phyloP scores from a whole-genome alignment of 306 rosid species.

The Fragaria nilgerrensis region DNA sequence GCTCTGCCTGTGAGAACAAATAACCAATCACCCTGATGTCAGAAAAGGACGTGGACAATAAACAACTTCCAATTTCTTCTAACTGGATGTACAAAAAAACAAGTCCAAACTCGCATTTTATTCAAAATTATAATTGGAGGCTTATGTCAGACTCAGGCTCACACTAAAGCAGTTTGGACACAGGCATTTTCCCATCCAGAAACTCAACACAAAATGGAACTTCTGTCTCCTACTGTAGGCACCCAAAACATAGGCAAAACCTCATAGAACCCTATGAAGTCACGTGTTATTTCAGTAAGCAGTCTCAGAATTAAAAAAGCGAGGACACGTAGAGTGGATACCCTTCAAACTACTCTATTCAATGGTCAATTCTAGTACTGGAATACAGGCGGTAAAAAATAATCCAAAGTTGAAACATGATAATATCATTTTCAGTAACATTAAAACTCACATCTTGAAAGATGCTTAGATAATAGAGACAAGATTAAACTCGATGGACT shows the following conservation, averaged over 20 bases:
- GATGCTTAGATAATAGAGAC: background rate
- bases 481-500: background rate
- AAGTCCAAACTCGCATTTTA: background rate
- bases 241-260: background rate
- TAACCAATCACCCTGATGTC: background rate
- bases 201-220: background rate
- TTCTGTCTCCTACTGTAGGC: background rate
- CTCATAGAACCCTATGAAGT: background rate
- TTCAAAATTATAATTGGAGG: background rate
- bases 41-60: background rate
- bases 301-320: background rate
- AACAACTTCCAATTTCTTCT: background rate
- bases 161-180: background rate
- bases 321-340: background rate
- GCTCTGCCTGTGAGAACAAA: constrained; percentile 13
- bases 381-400: background rate
- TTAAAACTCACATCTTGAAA: background rate
- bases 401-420: background rate
- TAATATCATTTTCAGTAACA: background rate
- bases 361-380: background rate
- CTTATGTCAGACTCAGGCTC: background rate
- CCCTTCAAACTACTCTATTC: background rate
- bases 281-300: background rate
- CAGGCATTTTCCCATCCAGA: background rate
- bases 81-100: background rate